Percentiles rank a stretch among this genome's conserved stretches.
Evolutionary conservation across 2,329 filamentous ascomycete genomes (phyloP).

Genomic region (Aaosphaeria arxii): DNA sequence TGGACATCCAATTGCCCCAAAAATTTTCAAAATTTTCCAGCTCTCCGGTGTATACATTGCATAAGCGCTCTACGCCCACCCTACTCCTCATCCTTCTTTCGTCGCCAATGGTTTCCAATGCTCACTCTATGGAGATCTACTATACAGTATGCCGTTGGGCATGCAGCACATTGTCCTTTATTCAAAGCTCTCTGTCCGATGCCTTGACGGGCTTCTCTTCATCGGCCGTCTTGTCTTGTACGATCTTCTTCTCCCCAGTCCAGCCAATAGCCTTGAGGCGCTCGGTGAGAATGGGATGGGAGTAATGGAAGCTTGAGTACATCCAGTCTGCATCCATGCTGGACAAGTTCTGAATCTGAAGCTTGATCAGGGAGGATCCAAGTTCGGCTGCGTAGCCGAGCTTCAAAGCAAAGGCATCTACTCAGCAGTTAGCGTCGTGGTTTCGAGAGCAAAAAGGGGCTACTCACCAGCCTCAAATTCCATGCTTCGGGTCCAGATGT

Average conservation of each 20-base stretch:
- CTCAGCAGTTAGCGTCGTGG: constrained; percentile 19
- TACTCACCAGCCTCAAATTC: constrained; percentile 83
- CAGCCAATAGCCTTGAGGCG: constrained; percentile 87
- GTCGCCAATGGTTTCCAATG: no score
- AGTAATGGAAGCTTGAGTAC: constrained; percentile 98
- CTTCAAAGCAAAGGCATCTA: constrained; percentile 77
- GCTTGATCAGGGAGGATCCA: constrained; percentile 85
- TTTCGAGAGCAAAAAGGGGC: not conserved
- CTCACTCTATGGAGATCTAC: no score
- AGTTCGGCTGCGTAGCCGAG: constrained; percentile 84
- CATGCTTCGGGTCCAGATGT: constrained; percentile 88
- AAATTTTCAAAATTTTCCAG: not conserved
- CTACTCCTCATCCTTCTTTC: no score
- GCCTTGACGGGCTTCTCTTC: constrained; percentile 64
- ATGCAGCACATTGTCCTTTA: no score
- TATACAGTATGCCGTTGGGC: no score
- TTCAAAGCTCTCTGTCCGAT: constrained; percentile 71
- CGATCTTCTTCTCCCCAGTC: constrained; percentile 63
- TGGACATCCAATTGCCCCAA: no score
- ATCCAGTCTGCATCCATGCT: constrained; percentile 99
- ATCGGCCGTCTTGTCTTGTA: constrained; percentile 50
- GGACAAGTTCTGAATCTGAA: constrained; percentile 96
- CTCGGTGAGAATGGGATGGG: constrained; percentile 93
- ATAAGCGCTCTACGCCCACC: no score
- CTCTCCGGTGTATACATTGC: no score